These are phyloP conservation scores for Fusarium succisae DNA, from an alignment of 2,329 filamentous ascomycete species.

Conservation along the genomic window DNA sequence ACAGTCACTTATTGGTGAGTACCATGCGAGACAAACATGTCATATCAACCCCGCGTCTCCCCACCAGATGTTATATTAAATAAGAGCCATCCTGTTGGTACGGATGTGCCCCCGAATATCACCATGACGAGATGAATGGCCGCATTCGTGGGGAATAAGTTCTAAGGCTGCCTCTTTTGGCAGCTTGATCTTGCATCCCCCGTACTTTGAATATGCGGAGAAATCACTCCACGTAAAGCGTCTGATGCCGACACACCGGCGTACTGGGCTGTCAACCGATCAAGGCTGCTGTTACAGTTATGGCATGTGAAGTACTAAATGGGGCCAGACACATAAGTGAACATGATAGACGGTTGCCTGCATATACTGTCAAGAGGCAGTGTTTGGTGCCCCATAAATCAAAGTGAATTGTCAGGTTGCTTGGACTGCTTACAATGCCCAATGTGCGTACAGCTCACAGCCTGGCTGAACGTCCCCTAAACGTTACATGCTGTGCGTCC, in stretches of 20 bases:
- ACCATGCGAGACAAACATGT: slow-evolving; percentile 21
- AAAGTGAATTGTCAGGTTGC: slow-evolving; percentile 4
- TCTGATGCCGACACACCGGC: slow-evolving; percentile 13
- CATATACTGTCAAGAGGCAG: slow-evolving; percentile 8
- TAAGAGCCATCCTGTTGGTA: slow-evolving; percentile 2
- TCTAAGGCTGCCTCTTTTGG: slow-evolving; percentile 4
- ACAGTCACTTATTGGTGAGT: background rate
- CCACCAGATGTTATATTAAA: slow-evolving; percentile 10
- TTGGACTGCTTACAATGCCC: background rate
- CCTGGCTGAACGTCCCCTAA: background rate
- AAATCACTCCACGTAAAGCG: slow-evolving; percentile 19
- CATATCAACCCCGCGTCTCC: slow-evolving; percentile 17
- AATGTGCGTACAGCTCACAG: background rate
- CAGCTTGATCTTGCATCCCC: slow-evolving; percentile 24
- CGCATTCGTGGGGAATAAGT: background rate
- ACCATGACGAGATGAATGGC: slow-evolving; percentile 1
- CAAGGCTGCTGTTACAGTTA: background rate
- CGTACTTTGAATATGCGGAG: slow-evolving; percentile 11
- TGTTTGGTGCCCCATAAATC: slow-evolving; percentile 1
- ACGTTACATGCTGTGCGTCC: background rate
- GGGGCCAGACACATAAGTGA: slow-evolving; percentile 9
- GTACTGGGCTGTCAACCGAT: slow-evolving; percentile 7
- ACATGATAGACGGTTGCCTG: background rate
- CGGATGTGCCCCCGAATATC: slow-evolving; percentile 5
- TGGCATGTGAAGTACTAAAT: slow-evolving; percentile 20